Percentiles rank a stretch among this genome's conserved stretches.
phyloP scores from a whole-genome alignment of 345 rosid genomes.

The Brassica carinata region DNA sequence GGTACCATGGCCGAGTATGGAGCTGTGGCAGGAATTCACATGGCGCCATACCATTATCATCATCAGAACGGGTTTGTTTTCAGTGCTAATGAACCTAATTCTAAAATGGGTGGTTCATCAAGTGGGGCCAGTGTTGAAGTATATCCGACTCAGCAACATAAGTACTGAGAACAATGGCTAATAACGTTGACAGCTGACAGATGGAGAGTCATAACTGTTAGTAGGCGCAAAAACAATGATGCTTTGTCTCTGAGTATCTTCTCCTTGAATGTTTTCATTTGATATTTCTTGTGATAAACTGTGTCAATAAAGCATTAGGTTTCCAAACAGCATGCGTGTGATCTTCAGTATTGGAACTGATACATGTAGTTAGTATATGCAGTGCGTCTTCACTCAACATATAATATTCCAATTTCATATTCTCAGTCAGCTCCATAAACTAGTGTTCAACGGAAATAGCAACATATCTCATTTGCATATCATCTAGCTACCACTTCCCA shows the following conservation, averaged over 20 bases:
- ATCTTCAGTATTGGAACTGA: no score
- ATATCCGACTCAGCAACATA: conserved; percentile 35
- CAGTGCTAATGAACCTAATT: conserved; percentile 17
- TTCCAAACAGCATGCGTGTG: conserved; percentile 14
- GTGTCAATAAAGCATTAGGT: conserved; percentile 28
- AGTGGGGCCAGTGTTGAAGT: conserved; percentile 33
- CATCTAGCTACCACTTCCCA: no score
- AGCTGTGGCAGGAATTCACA: conserved; percentile 46
- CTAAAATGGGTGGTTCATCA: conserved; percentile 34
- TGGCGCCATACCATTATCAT: conserved; percentile 50
- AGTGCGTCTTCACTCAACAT: no score
- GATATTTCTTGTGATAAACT: conserved; percentile 9
- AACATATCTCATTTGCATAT: conserved; percentile 16
- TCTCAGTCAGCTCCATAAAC: conserved; percentile 2
- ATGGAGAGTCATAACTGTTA: no score
- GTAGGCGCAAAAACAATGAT: neutral
- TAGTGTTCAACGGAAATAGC: conserved; percentile 12
- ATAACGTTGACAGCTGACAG: neutral
- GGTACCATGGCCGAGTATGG: conserved; percentile 45
- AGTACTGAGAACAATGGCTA: conserved; percentile 35
- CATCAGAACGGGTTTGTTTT: conserved; percentile 46
- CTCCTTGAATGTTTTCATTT: conserved; percentile 19
- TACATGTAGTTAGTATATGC: no score
- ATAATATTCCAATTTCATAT: neutral
- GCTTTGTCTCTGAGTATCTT: conserved; percentile 21